phyloP scores from a whole-genome alignment of 148 eudicot species.

The Vaccinium corymbosum region DNA sequence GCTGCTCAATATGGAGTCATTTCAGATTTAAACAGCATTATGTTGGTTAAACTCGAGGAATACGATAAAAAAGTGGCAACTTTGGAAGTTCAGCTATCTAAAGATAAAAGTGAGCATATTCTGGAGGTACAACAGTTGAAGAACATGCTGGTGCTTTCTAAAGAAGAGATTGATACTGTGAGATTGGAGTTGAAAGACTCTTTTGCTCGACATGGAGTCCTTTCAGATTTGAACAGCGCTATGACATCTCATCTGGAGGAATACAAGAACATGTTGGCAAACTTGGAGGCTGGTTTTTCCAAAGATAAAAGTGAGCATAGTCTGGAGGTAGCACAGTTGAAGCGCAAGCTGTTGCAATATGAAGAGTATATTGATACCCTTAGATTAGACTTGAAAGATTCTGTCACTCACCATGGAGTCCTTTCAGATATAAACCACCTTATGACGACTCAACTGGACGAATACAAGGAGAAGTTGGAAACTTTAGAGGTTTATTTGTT shows the following conservation, averaged over 20 bases:
- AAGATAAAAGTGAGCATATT: constrained; percentile 22
- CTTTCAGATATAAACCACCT: constrained; percentile 38
- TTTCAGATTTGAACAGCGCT: constrained; percentile 37
- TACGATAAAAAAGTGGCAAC: constrained; percentile 28
- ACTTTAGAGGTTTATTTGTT: constrained; percentile 21
- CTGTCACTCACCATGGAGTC: constrained; percentile 34
- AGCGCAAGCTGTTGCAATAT: constrained; percentile 13
- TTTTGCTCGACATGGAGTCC: constrained; percentile 35
- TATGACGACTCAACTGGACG: constrained; percentile 38
- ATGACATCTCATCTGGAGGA: constrained; percentile 40
- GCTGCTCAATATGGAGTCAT: constrained; percentile 37
- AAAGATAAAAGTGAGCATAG: constrained; percentile 22
- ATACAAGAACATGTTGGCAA: constrained; percentile 30
- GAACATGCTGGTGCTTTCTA: constrained; percentile 14
- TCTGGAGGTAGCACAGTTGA: constrained; percentile 19
- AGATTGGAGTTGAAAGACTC: constrained; percentile 45
- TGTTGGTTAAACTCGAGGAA: constrained; percentile 40
- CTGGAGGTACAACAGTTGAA: constrained; percentile 21
- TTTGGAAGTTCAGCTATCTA: constrained; percentile 24
- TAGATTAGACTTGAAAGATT: constrained; percentile 25
- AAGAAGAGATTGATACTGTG: constrained; percentile 45
- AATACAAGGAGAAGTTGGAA: constrained; percentile 32
- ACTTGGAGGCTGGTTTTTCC: constrained; percentile 26
- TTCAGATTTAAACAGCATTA: constrained; percentile 35
- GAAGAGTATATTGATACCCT: constrained; percentile 44